These are phyloP conservation scores for Cyamopsis tetragonoloba DNA, from an alignment of 306 rosid species.

Conservation along the genomic window DNA sequence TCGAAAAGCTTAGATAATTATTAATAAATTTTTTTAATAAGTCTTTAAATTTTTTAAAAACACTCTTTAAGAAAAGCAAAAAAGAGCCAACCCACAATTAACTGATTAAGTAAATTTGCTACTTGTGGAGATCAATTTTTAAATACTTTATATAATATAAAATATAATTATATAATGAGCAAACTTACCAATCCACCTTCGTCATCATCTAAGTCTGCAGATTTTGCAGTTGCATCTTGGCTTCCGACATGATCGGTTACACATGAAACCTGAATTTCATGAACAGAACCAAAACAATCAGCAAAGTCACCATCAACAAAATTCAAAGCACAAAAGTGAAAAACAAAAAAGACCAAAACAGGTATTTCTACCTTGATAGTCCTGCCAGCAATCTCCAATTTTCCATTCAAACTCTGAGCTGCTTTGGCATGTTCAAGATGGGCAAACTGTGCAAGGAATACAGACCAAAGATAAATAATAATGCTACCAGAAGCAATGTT, in stretches of 20 bases:
- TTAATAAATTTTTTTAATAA: neutral
- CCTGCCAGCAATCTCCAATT: constrained; percentile 93
- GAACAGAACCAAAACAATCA: constrained; percentile 1
- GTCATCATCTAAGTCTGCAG: constrained; percentile 95
- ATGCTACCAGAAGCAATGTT: neutral
- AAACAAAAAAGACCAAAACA: neutral
- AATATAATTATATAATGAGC: too few species aligned
- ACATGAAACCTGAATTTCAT: constrained; percentile 71
- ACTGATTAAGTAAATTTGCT: constrained; percentile 8
- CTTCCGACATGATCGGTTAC: constrained; percentile 88
- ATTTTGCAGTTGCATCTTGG: constrained; percentile 78
- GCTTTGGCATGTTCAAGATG: constrained; percentile 96
- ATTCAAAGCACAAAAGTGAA: neutral
- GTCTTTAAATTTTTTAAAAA: neutral
- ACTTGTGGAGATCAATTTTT: neutral
- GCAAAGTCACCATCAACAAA: constrained; percentile 7
- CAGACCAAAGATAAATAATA: constrained; percentile 16
- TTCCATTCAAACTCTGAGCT: constrained; percentile 96
- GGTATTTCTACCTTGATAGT: constrained; percentile 66
- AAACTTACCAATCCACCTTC: constrained; percentile 95
- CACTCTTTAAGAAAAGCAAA: neutral
- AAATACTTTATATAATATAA: neutral
- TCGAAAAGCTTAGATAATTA: neutral
- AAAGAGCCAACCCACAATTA: neutral
- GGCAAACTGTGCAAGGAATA: constrained; percentile 63